Evolutionary conservation across 164 flowering plant genomes (phyloP).

Genomic region (Liriodendron chinense): DNA sequence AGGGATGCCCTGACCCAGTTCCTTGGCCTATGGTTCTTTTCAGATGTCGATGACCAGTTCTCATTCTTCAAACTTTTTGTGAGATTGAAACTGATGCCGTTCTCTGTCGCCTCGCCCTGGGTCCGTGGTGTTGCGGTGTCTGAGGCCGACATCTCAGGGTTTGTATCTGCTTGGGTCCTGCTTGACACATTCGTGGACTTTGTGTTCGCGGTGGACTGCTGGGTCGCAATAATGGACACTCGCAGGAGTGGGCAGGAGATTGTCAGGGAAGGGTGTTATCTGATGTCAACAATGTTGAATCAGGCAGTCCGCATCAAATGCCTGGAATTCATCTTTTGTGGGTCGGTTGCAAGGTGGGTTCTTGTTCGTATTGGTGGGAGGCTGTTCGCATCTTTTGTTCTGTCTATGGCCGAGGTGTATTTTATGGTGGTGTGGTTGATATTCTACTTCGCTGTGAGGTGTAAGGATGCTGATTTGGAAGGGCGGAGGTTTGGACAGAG

Average conservation of each 20-base stretch:
- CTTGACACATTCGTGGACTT: slow-evolving; percentile 61
- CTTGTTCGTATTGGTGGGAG: slow-evolving; percentile 47
- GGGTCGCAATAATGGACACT: slow-evolving; percentile 77
- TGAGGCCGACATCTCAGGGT: slow-evolving; percentile 63
- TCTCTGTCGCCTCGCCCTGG: slow-evolving; percentile 71
- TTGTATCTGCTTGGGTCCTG: slow-evolving; percentile 69
- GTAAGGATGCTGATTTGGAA: slow-evolving; percentile 51
- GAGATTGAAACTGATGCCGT: slow-evolving; percentile 90
- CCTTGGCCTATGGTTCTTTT: slow-evolving; percentile 81
- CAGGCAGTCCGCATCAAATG: slow-evolving; percentile 75
- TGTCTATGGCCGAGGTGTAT: slow-evolving; percentile 72
- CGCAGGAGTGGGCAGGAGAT: slow-evolving; percentile 77
- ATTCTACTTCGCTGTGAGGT: slow-evolving; percentile 70
- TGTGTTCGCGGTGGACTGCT: slow-evolving; percentile 73
- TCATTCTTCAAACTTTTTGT: slow-evolving; percentile 79
- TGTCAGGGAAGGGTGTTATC: slow-evolving; percentile 78
- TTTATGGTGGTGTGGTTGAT: slow-evolving; percentile 92
- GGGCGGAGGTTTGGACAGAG: slow-evolving; percentile 74
- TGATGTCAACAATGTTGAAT: slow-evolving; percentile 57
- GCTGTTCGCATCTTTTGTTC: slow-evolving; percentile 45
- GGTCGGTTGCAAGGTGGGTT: slow-evolving; percentile 53
- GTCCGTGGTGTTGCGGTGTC: slow-evolving; percentile 33
- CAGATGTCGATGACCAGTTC: slow-evolving; percentile 86
- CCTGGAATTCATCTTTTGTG: slow-evolving; percentile 64
- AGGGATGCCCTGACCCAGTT: slow-evolving; percentile 90